A percentile compares a stretch with the other conserved stretches of the same genome.
phyloP scores from a whole-genome alignment of 1,139 yeast genomes.

The Lodderomyces theae region DNA sequence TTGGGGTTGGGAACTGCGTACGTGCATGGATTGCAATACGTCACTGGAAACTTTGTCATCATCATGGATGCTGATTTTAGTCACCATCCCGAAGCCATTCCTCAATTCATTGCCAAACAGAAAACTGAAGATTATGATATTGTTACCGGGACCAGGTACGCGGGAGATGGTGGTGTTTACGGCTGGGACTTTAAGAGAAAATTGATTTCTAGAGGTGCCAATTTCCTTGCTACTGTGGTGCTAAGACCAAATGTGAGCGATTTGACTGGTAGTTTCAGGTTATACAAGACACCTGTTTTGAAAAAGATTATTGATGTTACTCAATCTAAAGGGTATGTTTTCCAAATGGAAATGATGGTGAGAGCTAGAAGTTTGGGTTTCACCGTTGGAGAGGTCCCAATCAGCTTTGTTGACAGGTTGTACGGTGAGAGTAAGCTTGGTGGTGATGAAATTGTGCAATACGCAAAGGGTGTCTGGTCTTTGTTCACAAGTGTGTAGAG shows the following conservation, averaged over 20 bases:
- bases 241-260: slow-evolving; percentile 75
- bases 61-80: slow-evolving; percentile 89
- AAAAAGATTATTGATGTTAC: slow-evolving; percentile 67
- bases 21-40: slow-evolving; percentile 72
- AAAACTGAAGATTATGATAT: slow-evolving; percentile 64
- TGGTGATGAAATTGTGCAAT: slow-evolving; percentile 78
- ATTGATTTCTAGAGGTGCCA: slow-evolving; percentile 78
- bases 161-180: slow-evolving; percentile 79
- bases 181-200: slow-evolving; percentile 87
- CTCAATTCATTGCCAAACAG: slow-evolving; percentile 70
- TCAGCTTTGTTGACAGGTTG: slow-evolving; percentile 74
- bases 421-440: slow-evolving; percentile 82
- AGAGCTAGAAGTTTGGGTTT: slow-evolving; percentile 72
- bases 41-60: slow-evolving; percentile 71
- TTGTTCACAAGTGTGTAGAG: slow-evolving; percentile 59
- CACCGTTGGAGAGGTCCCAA: slow-evolving; percentile 77
- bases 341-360: slow-evolving; percentile 91
- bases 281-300: slow-evolving; percentile 70
- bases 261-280: slow-evolving; percentile 75
- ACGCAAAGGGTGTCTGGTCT: slow-evolving; percentile 71
- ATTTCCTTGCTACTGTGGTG: slow-evolving; percentile 69
- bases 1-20: slow-evolving; percentile 82
- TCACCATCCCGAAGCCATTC: slow-evolving; percentile 79
- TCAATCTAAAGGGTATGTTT: slow-evolving; percentile 76
- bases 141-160: slow-evolving; percentile 84